Evolutionary conservation across 2,329 filamentous ascomycete species (phyloP).

Genomic region (Trichoderma brevicompactum): DNA sequence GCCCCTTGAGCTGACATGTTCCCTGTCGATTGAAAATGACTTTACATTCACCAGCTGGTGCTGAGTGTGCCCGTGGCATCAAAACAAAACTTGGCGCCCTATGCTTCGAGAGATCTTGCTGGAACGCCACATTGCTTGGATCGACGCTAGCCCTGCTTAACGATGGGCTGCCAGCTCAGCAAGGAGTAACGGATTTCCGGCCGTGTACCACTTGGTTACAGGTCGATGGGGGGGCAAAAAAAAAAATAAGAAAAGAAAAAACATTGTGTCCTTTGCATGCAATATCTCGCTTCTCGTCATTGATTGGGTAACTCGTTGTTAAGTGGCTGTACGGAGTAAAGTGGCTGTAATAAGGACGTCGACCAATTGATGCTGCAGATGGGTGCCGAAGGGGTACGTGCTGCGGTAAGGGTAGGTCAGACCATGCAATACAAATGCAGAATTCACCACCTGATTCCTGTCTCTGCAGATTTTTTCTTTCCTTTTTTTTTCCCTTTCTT

Average conservation of each 20-base stretch:
- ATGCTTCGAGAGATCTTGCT: slow-evolving; percentile 12
- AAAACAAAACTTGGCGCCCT: not conserved
- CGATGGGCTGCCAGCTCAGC: slow-evolving; percentile 11
- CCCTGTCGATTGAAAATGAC: not conserved
- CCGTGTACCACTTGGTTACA: not conserved
- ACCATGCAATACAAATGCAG: slow-evolving; percentile 17
- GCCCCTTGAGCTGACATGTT: not conserved
- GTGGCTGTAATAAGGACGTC: slow-evolving; percentile 17
- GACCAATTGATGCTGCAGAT: slow-evolving; percentile 18
- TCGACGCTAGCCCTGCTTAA: slow-evolving; percentile 19
- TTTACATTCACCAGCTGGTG: not conserved
- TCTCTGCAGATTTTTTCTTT: not conserved
- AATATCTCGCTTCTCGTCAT: not conserved
- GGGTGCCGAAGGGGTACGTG: slow-evolving; percentile 19
- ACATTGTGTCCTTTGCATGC: slow-evolving; percentile 1
- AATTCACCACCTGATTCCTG: not conserved
- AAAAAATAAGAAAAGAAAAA: not conserved
- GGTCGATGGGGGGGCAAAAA: not conserved
- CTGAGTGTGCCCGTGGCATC: not conserved
- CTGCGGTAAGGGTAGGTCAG: slow-evolving; percentile 13
- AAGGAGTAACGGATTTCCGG: slow-evolving; percentile 5
- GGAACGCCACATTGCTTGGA: slow-evolving; percentile 12
- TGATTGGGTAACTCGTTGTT: slow-evolving; percentile 2
- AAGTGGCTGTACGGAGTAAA: slow-evolving; percentile 21
- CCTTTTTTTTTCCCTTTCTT: not conserved